Base-by-base conservation (phyloP, 2,329 filamentous ascomycete genomes). In the Orbilia quercus region DNA sequence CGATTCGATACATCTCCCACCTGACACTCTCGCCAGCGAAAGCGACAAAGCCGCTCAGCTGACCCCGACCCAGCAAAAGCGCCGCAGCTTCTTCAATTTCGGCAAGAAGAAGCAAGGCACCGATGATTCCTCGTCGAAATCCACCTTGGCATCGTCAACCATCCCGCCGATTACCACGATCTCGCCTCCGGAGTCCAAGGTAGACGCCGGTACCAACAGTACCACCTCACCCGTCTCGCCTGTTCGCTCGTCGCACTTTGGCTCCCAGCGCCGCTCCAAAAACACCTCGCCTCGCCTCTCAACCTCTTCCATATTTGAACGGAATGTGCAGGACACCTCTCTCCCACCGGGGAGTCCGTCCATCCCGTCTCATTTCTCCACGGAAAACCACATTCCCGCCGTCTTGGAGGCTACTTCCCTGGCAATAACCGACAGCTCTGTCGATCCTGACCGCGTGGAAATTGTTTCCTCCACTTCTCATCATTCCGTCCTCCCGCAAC, bases 281-380 rank as follows among this genome's bases (percentile, higher is more conserved):
- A 59, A 58, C 18, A 59, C 0, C 87, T 86, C 18, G 87, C 86
- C 51, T 83, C 86, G 77, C 16, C 60, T 73, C 34, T 73, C 69
- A 1, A 73, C 69, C 7, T 73, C 69, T 5, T 73, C 69, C 9
- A 97, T 98, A 78, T 98, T 98, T 79, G 94, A 98, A 83, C 90
- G 94, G 78, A 91, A 93, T 80, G 94, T 98, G 22, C 94, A 97
- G 78, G 74, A 67, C 23, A 50, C 71, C 16, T 59, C 64, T 20
- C 57, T 75, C 9, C 75, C 75, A 14, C 83, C 90, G 92, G 72
- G 88, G 86, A 74, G 91, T 1, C 89, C 91, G 0, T 91, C 91
- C n/a, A 95, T 97, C 74, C 94, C 94, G 1, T 89, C 91, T 6
- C 94, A 98, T 79, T 96, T 98, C 78, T 88, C 93, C 77, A 96